Conservation (phyloP, 2,329 filamentous ascomycete genomes). For the Aspergillus sojae region DNA sequence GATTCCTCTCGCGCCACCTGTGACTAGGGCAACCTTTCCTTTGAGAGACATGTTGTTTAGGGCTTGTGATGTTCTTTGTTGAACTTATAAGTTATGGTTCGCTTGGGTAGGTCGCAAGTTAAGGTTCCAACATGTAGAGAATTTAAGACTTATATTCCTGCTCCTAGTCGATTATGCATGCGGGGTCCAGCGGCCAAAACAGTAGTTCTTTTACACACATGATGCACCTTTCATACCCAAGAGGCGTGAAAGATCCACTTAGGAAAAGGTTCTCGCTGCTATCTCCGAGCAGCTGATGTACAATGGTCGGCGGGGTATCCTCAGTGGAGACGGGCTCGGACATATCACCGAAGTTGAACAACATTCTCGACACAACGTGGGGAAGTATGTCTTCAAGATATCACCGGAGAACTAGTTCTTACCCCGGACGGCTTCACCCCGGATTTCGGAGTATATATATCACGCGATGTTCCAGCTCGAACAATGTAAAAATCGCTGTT, state of each 20-base stretch:
- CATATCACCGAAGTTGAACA: slow-evolving; percentile 1
- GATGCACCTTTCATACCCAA: neutral
- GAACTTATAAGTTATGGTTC: neutral
- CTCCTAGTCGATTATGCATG: neutral
- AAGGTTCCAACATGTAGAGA: neutral
- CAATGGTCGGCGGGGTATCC: neutral
- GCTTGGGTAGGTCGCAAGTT: neutral
- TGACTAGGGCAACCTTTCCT: slow-evolving; percentile 23
- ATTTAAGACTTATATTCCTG: neutral
- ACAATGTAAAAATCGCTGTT: neutral
- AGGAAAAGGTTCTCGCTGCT: neutral
- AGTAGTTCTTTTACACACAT: neutral
- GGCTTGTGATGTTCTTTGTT: neutral
- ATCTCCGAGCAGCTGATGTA: neutral
- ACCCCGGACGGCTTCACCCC: neutral
- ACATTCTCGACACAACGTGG: neutral
- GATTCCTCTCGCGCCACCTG: slow-evolving; percentile 22
- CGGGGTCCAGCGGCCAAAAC: no score
- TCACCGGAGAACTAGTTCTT: neutral
- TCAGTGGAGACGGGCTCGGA: neutral
- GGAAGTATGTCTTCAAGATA: neutral
- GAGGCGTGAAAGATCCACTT: neutral
- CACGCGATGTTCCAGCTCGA: neutral
- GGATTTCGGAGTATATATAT: neutral
- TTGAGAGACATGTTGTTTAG: slow-evolving; percentile 18